Base-by-base conservation (phyloP, 192 early-diverging fungal genomes). In the Coemansia sp. region DNA sequence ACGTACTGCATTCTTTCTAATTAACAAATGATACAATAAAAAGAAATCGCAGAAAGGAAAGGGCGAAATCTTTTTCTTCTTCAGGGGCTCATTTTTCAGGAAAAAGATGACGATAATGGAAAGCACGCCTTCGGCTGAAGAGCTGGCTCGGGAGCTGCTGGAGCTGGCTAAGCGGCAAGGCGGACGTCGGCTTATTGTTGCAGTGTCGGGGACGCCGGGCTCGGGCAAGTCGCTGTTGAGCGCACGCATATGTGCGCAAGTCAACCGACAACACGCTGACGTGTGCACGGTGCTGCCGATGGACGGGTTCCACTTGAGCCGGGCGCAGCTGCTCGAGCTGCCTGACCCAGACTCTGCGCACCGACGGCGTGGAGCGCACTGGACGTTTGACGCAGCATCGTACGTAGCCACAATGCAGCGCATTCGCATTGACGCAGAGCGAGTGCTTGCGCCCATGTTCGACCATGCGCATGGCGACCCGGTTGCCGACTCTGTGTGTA, bases 291-390 rank as follows among this genome's bases (percentile, higher is more conserved):
- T 83, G 11, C 50, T 84, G n/a, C 74, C 81, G 3, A 84, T 88
- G 83, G 86, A 88, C 60, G 86, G 86, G 0, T 88, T 83, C 69
- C 86, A 88, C 60, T 57, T 78, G 44, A 62, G 72, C 44, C 66
- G 65, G 25, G 63, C 64, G 17, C 69, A 64, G 40, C 57, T 67
- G 20, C 15, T 6, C 2, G 19, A 17, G 49, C 31, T 52, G 20
- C 46, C 67, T 53, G 72, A 85, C 49, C 82, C 84, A 2, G 68
- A 51, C 0, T 25, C 17, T 8, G 82, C 78, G 19, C 71, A 84
- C 50, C 51, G 40, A 2, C 68, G 80, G 0, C 70, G 86, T 1
- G 86, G 86, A 7, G 83, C 84, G 9, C 82, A 82, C 1, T 84
- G 82, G 76, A 85, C 86, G 1, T 88, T 86, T 51, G 81, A 85